Evolutionary conservation across 306 rosid genomes (phyloP), one percentile per base, ranked within the genome.

Genomic region (Vigna hirtella): DNA sequence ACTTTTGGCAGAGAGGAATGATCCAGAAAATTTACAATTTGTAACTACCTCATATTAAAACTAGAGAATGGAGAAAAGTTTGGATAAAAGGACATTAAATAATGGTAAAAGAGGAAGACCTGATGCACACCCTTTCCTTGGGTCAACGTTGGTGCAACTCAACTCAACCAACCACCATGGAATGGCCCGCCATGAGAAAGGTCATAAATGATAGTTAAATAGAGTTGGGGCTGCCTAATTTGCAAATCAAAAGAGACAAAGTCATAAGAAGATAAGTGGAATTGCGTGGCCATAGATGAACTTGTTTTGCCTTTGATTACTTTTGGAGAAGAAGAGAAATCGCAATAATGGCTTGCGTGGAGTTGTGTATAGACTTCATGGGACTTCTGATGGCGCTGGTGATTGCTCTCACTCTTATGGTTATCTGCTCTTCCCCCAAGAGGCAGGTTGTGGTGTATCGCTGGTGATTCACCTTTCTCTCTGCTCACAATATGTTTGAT

Each of bases 381-480:
- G 83, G 81, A 52, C 58, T 82, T 52, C 38, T 58, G 4, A 70
- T 85, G 82, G 76, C 82, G 15, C 77, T 82, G 17, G 59, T 85
- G 10, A 58, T 85, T 49, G 83, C 82, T 64, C 79, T 85, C 16
- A 1, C 76, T 10, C 56, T 85, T 9, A 56, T 85, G 82, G 0
- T 78, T 55, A 7, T 74, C 59, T 85, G 83, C 30, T 10, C 59
- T 20, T 7, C 52, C 52, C 26, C 79, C 9, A 32, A 34, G 14
- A 84, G 82, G 68, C 17, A 95, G 78, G 81, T 85, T 14, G 58
- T 89, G 53, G 83, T 66, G 55, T 81, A 36, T 80, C 89, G 84
- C 47, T 18, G 22, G 22, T 10, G 61, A 53, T 65, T 78, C 32
- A 74, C 6, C 50, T 13, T 26, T 14, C 5, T 26, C 36, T 24